Base-by-base conservation (phyloP, 345 rosid genomes). In the Salix arbutifolia region DNA sequence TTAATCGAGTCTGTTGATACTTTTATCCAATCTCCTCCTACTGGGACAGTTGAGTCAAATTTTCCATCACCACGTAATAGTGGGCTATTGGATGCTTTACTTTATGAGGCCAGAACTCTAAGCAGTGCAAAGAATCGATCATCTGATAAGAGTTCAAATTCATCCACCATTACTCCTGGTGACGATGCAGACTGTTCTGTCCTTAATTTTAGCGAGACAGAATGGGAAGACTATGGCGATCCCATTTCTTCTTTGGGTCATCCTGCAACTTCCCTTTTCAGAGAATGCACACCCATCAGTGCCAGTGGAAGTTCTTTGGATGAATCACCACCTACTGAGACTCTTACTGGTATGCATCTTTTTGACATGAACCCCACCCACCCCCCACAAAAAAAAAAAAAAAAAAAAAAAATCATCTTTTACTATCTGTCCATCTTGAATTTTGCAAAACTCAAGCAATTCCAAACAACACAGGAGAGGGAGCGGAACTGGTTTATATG, bases 61-160 rank as follows among this genome's bases (percentile, higher is more conserved):
- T 85, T 87, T 84, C 84, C 82, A 80, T 90, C 97, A 50, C 91
- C 92, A 16, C 84, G 77, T 40, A 91, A 96, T 75, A 92, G 97
- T 71, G 99, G 98, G 70, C 89, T 96, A 67, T 89, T 96, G 81
- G 98, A 96, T 89, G 91, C 97, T 86, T 82, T 96, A 83, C 89
- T 94, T 80, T 86, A 90, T 5, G 92, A 90, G 84, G 91, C 99
- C 69, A 94, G 90, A 83, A 84, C 86, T 71, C 77, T 89, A 75
- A 83, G 88, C 89, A 80, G 84, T 73, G 88, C 85, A 19, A 96
- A 91, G 85, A 90, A 92, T 82, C 86, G 75, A 74, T 87, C 89
- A 31, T 84, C 93, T 61, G 90, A 88, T 70, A 92, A 90, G 88
- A 81, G 90, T 82, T 85, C 90, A 62, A 78, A 80, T 84, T 90